Base-by-base conservation (phyloP, 2,329 filamentous ascomycete genomes). In the Clarireedia monteithiana region DNA sequence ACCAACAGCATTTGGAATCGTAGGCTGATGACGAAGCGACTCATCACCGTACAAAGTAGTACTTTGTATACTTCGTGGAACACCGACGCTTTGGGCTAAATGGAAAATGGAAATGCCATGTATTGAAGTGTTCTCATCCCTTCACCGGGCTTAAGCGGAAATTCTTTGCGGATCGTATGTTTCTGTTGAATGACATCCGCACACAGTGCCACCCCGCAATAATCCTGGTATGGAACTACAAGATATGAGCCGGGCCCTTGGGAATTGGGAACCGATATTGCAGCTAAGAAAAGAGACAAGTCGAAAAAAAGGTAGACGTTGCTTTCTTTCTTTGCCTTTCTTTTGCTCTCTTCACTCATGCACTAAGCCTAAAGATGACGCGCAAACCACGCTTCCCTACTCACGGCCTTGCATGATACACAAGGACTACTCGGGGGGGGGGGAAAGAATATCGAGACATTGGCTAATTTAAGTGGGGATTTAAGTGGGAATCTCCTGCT, bases 191-290 rank as follows among this genome's bases (percentile, higher is more conserved):
- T 34, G 44, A 44, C 27, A 27, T 48, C 50, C 39, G 26, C 26
- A 26, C 27, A 12, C 39, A 42, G 20, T 54, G 38, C 39, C 56
- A 58, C 56, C 56, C 56, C 56, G 53, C 56, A 58, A 50, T 50
- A 58, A 58, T 56, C 53, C 56, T 26, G 38, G 56, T 15, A 42
- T 27, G 20, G 42, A 23, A 10, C 12, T 24, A 23, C 12, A 48
- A 34, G 12, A 44, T 44, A 44, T 44, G 53, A 55, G 53, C 53
- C 53, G 53, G 53, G 46, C 53, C 53, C 46, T 50, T 55, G 53
- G 53, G 50, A 50, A 45, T 50, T 55, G 53, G 53, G 50, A 50
- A 45, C 26, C 23, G 27, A 42, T 38, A 44, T 50, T 54, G 26
- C 36, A 20, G 23, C 42, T 26, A 46, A 46, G 42, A 46, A 24